Conservation (phyloP, 352 stramenopile species). For the Globisporangium apiculatum region DNA sequence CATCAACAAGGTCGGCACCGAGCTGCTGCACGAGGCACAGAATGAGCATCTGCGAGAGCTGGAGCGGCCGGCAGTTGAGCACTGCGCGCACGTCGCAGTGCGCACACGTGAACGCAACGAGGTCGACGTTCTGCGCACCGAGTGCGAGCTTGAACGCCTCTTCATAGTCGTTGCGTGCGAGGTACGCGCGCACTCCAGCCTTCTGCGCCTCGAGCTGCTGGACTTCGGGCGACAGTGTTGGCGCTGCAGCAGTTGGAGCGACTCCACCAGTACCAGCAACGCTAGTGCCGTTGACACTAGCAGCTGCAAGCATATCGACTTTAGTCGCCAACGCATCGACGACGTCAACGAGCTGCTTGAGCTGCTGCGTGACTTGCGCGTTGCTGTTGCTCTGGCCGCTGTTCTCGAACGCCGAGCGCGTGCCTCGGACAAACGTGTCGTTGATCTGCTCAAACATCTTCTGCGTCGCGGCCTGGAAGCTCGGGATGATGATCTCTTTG, state of each 20-base stretch:
- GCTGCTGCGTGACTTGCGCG: slow-evolving; percentile 46
- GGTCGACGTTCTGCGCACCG: slow-evolving; percentile 64
- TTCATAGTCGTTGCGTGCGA: slow-evolving; percentile 57
- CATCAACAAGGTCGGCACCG: slow-evolving; percentile 56
- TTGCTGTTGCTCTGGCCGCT: slow-evolving; percentile 51
- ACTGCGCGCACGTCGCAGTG: slow-evolving; percentile 59
- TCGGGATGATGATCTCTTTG: slow-evolving; percentile 82
- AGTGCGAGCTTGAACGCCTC: slow-evolving; percentile 79
- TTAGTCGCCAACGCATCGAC: slow-evolving; percentile 58
- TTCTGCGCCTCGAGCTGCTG: slow-evolving; percentile 59
- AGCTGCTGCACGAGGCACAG: slow-evolving; percentile 82
- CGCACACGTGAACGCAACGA: slow-evolving; percentile 65
- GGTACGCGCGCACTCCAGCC: slow-evolving; percentile 32
- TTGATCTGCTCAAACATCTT: slow-evolving; percentile 90
- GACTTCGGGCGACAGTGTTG: slow-evolving; percentile 32
- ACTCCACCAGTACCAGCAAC: not conserved
- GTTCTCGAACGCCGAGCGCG: slow-evolving; percentile 48
- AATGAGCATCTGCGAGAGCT: slow-evolving; percentile 83
- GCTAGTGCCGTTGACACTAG: slow-evolving; percentile 11
- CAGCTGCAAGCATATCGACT: slow-evolving; percentile 40
- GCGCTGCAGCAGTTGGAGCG: not conserved
- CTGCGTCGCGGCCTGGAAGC: slow-evolving; percentile 80
- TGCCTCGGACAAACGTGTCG: slow-evolving; percentile 72
- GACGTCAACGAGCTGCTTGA: slow-evolving; percentile 56
- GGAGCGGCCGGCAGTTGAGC: slow-evolving; percentile 51